A percentile compares a stretch with the other conserved stretches of the same genome.
phyloP scores from a whole-genome alignment of 192 early-diverging fungal genomes.

The Coemansia sp. region DNA sequence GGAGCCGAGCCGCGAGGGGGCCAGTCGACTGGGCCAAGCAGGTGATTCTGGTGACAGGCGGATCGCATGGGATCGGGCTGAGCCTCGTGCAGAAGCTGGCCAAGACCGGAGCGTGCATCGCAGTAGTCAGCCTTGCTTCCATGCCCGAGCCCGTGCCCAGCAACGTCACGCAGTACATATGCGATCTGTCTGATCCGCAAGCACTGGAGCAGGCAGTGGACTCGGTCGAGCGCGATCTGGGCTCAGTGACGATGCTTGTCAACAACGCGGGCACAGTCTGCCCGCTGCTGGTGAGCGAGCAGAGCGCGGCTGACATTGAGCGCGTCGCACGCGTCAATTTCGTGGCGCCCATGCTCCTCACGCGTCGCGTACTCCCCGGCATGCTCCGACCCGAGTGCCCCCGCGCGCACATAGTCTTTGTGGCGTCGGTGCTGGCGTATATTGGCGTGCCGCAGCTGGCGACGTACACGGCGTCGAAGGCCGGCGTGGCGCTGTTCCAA shows the following conservation, averaged over 20 bases:
- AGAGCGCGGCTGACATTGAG: constrained; percentile 62
- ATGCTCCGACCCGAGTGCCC: constrained; percentile 61
- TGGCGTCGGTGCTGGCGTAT: constrained; percentile 37
- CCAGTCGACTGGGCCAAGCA: constrained; percentile 42
- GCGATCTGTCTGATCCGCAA: constrained; percentile 32
- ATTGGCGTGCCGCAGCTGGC: constrained; percentile 60
- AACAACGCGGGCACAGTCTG: constrained; percentile 83
- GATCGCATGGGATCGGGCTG: constrained; percentile 50
- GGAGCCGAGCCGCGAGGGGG: background rate
- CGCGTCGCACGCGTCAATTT: constrained; percentile 71
- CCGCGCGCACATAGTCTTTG: constrained; percentile 76
- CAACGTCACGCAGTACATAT: constrained; percentile 31
- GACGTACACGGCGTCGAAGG: constrained; percentile 83
- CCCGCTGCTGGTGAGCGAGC: constrained; percentile 64
- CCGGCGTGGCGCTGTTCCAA: constrained; percentile 69
- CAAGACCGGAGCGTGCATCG: constrained; percentile 22
- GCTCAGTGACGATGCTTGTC: constrained; percentile 76
- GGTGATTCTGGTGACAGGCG: constrained; percentile 45
- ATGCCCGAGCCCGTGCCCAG: constrained; percentile 12
- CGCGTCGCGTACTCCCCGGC: constrained; percentile 70
- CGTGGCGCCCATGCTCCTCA: constrained; percentile 69
- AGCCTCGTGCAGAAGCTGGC: constrained; percentile 27
- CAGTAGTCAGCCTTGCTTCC: constrained; percentile 37
- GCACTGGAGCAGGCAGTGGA: constrained; percentile 21
- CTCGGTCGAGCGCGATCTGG: constrained; percentile 51